A percentile compares a stretch with the other conserved stretches of the same genome.
Conservation (phyloP, 495 filamentous ascomycete genomes). For the Acidiella bohemica region DNA sequence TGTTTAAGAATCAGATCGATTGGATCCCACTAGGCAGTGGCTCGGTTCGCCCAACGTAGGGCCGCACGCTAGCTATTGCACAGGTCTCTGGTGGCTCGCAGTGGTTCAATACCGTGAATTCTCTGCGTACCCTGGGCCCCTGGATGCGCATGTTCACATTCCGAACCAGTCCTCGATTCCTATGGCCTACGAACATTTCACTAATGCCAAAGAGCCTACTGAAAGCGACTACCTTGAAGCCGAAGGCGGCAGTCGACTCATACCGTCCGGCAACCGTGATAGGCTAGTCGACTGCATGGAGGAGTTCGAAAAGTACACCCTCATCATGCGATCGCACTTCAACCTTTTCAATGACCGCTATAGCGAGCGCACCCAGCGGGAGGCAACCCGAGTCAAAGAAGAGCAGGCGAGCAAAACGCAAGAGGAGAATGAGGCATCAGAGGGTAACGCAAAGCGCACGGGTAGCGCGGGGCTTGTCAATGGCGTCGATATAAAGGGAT, state of each 20-base stretch:
- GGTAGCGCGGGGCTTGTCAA: not conserved
- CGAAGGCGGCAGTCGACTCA: constrained; percentile 41
- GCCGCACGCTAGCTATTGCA: constrained; percentile 50
- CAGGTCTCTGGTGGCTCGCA: constrained; percentile 57
- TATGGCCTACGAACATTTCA: constrained; percentile 51
- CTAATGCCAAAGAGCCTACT: constrained; percentile 33
- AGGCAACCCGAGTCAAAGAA: constrained; percentile 25
- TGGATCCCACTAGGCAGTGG: constrained; percentile 56
- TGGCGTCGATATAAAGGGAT: not conserved
- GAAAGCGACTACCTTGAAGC: constrained; percentile 6
- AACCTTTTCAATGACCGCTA: constrained; percentile 52
- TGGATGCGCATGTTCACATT: constrained; percentile 72
- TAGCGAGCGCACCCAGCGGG: constrained; percentile 43
- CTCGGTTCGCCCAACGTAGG: constrained; percentile 54
- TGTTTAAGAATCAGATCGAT: constrained; percentile 68
- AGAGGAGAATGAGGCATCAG: not conserved
- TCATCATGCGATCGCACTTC: constrained; percentile 49
- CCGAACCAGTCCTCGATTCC: constrained; percentile 58
- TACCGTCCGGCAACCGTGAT: constrained; percentile 50
- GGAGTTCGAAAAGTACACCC: constrained; percentile 63
- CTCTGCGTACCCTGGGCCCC: constrained; percentile 51
- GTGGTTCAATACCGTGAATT: constrained; percentile 64
- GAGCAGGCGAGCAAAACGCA: not conserved
- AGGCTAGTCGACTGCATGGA: constrained; percentile 65
- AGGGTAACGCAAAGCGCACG: not conserved